These are phyloP conservation scores for Zalaria sp. DNA, from an alignment of 2,329 filamentous ascomycete species.

Conservation along the genomic window DNA sequence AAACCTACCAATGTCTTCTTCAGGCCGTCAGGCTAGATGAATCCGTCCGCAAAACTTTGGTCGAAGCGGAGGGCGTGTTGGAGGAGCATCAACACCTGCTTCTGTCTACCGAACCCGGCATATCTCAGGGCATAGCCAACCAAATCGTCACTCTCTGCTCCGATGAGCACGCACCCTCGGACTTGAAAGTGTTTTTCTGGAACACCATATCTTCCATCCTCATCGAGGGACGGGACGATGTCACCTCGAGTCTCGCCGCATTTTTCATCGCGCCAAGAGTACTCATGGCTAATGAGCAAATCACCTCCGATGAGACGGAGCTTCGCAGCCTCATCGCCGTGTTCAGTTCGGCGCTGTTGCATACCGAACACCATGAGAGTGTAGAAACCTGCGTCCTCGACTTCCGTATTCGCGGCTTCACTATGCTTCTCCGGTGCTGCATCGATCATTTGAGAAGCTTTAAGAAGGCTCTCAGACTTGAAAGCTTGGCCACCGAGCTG, in stretches of 20 bases:
- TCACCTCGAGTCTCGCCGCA: not conserved
- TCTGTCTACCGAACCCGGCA: constrained; percentile 7
- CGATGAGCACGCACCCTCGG: not conserved
- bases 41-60: constrained; percentile 17
- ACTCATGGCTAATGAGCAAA: not conserved
- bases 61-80: constrained; percentile 23
- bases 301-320: not conserved
- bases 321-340: not conserved
- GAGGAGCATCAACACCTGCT: constrained; percentile 21
- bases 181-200: constrained; percentile 11
- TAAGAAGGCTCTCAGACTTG: constrained; percentile 15
- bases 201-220: constrained; percentile 9
- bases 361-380: not conserved
- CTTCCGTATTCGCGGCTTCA: constrained; percentile 15
- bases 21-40: constrained; percentile 8
- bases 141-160: constrained; percentile 9
- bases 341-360: not conserved
- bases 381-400: not conserved
- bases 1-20: constrained; percentile 1
- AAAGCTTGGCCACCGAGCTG: constrained; percentile 10
- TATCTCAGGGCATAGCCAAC: constrained; percentile 7
- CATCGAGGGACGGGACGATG: constrained; percentile 7
- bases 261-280: not conserved
- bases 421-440: constrained; percentile 24
- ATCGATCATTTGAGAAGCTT: constrained; percentile 12